phyloP scores from a whole-genome alignment of 306 rosid species.

The Vachellia collinsii region DNA sequence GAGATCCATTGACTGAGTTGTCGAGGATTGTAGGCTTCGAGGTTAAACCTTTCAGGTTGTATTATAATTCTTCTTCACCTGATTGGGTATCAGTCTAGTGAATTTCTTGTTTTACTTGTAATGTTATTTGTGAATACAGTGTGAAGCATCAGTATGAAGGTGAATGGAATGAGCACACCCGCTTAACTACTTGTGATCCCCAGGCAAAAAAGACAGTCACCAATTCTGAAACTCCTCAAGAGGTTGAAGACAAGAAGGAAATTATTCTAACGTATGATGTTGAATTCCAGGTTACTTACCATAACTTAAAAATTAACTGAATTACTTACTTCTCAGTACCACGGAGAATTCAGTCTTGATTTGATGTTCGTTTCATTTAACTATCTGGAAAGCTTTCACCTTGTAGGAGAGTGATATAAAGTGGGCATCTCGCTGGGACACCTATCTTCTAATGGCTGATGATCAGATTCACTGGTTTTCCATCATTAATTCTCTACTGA shows the following conservation, averaged over 20 bases:
- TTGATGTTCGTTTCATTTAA: neutral
- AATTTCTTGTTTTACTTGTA: neutral
- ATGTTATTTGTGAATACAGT: slow-evolving; percentile 43
- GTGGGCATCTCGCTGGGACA: slow-evolving; percentile 99
- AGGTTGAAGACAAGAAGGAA: slow-evolving; percentile 72
- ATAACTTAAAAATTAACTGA: neutral
- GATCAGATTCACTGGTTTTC: slow-evolving; percentile 99
- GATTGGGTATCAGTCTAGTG: neutral
- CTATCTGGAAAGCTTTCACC: slow-evolving; percentile 8
- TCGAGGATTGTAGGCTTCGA: slow-evolving; percentile 80
- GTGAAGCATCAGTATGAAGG: slow-evolving; percentile 67
- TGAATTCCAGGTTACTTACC: slow-evolving; percentile 75
- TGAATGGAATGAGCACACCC: slow-evolving; percentile 50
- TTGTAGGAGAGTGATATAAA: slow-evolving; percentile 84
- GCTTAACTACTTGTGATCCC: slow-evolving; percentile 70
- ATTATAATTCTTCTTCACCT: slow-evolving; percentile 6
- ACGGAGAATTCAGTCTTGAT: slow-evolving; percentile 16
- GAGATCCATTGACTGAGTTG: slow-evolving; percentile 56
- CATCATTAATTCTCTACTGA: slow-evolving; percentile 84
- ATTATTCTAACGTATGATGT: slow-evolving; percentile 88
- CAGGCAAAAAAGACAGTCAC: slow-evolving; percentile 57
- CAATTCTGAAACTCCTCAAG: slow-evolving; percentile 77
- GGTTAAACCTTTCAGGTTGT: slow-evolving; percentile 72
- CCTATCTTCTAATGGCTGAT: slow-evolving; percentile 95
- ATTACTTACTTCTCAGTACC: neutral